Evolutionary conservation across 495 filamentous ascomycete species (phyloP), one percentile per base, ranked within the genome.

Genomic region (Venustampulla echinocandica): DNA sequence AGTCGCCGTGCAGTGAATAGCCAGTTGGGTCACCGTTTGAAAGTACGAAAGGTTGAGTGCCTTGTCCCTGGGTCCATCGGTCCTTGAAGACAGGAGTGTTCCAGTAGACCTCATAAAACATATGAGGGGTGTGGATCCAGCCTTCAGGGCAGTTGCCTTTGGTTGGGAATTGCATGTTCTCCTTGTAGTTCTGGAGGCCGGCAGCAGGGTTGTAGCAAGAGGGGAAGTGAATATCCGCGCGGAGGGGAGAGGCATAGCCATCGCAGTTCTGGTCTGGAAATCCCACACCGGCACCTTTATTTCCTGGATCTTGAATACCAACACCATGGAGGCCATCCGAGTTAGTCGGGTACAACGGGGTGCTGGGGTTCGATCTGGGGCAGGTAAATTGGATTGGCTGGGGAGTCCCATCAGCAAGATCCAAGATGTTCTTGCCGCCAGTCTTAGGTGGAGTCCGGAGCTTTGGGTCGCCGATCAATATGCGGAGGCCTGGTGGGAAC

Each of bases 201-300:
- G 79, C 72, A 23, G 87, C 85, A 1, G 49, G 49, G 58, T 94
- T 84, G 85, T 87, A 94, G 75, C 89, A 95, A 0, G 84, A 87
- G 9, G 89, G 89, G 68, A 95, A 95, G 76, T 87, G 81, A 42
- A 95, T 61, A 60, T 95, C 87, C 30, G 89, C 65, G 23, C 89
- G 79, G 36, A 95, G 55, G 33, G 56, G 56, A 23, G 56, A 59
- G 41, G 56, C 56, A 47, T 53, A 59, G 9, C 75, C 79, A 55
- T 80, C 71, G 51, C 83, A 85, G 41, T 80, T 76, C 39, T 62
- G 57, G 48, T 69, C 69, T 14, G 77, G 78, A 32, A 84, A 69
- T 0, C 61, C 64, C 25, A 52, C 49, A 39, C 56, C 56, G 22
- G 53, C 45, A 18, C 56, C 56, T 46, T 69, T 43, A 54, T 79